Evolutionary conservation across 2,329 filamentous ascomycete species (phyloP).

Genomic region (Monosporascus sp.): DNA sequence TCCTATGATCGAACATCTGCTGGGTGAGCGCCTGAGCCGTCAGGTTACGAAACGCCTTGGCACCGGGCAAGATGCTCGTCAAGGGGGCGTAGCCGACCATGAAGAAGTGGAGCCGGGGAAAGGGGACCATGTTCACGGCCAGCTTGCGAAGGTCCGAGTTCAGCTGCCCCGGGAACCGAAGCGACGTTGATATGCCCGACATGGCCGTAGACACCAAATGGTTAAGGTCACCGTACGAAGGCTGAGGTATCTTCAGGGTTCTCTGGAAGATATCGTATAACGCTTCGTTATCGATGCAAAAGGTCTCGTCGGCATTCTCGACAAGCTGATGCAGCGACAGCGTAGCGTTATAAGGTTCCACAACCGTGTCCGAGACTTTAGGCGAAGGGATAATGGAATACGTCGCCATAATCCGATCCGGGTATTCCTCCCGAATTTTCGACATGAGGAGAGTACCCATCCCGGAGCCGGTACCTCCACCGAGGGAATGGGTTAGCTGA

Average conservation of each 20-base stretch:
- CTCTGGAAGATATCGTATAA: slow-evolving; percentile 99
- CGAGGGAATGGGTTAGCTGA: slow-evolving; percentile 99
- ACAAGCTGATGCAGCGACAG: slow-evolving; percentile 98
- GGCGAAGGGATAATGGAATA: slow-evolving; percentile 98
- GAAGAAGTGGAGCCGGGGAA: slow-evolving; percentile 99
- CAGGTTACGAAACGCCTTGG: slow-evolving; percentile 94
- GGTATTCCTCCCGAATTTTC: slow-evolving; percentile 99
- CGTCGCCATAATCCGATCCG: slow-evolving; percentile 99
- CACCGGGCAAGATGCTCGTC: slow-evolving; percentile 69
- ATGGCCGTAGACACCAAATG: slow-evolving; percentile 99
- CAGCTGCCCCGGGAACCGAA: slow-evolving; percentile 98
- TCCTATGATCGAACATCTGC: slow-evolving; percentile 99
- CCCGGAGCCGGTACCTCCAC: slow-evolving; percentile 99
- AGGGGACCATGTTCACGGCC: slow-evolving; percentile 99
- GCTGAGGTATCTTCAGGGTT: slow-evolving; percentile 97
- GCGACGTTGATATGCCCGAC: slow-evolving; percentile 97
- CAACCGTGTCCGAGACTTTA: slow-evolving; percentile 99
- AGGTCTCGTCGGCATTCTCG: slow-evolving; percentile 99
- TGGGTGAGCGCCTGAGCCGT: slow-evolving; percentile 97
- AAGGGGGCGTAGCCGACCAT: slow-evolving; percentile 99
- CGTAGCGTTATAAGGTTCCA: slow-evolving; percentile 99
- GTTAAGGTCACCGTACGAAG: slow-evolving; percentile 98
- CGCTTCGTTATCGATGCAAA: slow-evolving; percentile 99
- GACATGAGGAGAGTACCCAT: slow-evolving; percentile 99
- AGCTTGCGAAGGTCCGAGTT: slow-evolving; percentile 99